phyloP scores from a whole-genome alignment of 805 yeast genomes.

The Priceomyces carsonii region DNA sequence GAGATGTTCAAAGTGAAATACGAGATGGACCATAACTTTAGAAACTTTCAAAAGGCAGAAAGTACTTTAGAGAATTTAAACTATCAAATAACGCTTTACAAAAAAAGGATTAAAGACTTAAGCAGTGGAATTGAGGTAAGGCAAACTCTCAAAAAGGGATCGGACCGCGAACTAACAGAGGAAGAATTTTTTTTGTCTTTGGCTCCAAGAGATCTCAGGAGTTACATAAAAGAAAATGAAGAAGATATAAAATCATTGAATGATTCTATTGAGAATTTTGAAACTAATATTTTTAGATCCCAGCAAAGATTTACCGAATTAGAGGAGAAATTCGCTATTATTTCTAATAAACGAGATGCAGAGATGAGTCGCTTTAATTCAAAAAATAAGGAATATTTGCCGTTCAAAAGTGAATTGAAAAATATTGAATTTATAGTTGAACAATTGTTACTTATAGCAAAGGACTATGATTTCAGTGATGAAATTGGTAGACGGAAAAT shows the following conservation, averaged over 20 bases:
- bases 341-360: constrained; percentile 10
- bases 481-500: constrained; percentile 85
- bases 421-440: constrained; percentile 73
- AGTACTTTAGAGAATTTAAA: constrained; percentile 9
- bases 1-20: constrained; percentile 15
- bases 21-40: constrained; percentile 18
- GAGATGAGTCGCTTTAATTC: constrained; percentile 12
- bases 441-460: constrained; percentile 68
- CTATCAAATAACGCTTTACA: constrained; percentile 7
- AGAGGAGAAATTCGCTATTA: constrained; percentile 15
- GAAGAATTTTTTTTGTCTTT: constrained; percentile 8
- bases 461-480: constrained; percentile 81
- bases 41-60: constrained; percentile 6
- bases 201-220: constrained; percentile 4
- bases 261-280: constrained; percentile 10
- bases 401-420: constrained; percentile 45
- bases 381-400: constrained; percentile 22
- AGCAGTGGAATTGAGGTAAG: constrained; percentile 5
- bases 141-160: constrained; percentile 1
- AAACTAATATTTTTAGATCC: constrained; percentile 13
- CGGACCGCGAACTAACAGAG: constrained; percentile 15
- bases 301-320: constrained; percentile 18
- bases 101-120: constrained; percentile 7
- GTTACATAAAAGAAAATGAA: constrained; percentile 12
- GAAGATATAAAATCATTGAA: constrained; percentile 8